Conservation (phyloP, 2,329 filamentous ascomycete genomes). For the Botrytis paeoniae region DNA sequence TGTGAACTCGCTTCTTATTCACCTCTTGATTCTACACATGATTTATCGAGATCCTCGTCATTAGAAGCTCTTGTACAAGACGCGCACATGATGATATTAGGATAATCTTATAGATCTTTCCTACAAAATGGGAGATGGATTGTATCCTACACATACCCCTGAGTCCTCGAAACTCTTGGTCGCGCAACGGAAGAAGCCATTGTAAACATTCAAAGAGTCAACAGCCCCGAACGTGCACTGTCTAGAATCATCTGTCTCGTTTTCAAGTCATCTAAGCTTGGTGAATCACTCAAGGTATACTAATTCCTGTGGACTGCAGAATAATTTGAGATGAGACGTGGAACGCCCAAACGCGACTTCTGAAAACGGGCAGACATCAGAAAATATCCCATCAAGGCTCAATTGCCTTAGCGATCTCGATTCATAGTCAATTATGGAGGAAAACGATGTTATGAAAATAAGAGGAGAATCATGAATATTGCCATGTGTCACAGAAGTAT, state of each 20-base stretch:
- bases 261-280: conserved; percentile 2
- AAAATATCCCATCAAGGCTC: not conserved
- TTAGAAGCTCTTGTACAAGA: not conserved
- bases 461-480: not conserved
- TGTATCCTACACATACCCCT: not conserved
- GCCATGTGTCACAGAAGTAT: not conserved
- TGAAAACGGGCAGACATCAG: conserved; percentile 28
- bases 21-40: not conserved
- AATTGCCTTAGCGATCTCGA: not conserved
- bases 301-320: conserved; percentile 34
- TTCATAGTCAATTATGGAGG: no score
- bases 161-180: no score
- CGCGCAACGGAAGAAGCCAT: not conserved
- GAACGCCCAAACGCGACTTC: conserved; percentile 29
- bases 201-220: not conserved
- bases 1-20: not conserved
- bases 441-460: not conserved
- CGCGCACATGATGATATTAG: not conserved
- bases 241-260: conserved; percentile 17
- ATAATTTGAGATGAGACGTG: conserved; percentile 36
- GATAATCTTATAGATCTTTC: no score
- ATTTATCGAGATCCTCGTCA: not conserved
- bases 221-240: conserved; percentile 34
- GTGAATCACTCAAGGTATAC: not conserved
- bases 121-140: not conserved